Evolutionary conservation across 495 filamentous ascomycete genomes (phyloP), one percentile per base, ranked within the genome.

Genomic region (Hypoxylon fuscum): DNA sequence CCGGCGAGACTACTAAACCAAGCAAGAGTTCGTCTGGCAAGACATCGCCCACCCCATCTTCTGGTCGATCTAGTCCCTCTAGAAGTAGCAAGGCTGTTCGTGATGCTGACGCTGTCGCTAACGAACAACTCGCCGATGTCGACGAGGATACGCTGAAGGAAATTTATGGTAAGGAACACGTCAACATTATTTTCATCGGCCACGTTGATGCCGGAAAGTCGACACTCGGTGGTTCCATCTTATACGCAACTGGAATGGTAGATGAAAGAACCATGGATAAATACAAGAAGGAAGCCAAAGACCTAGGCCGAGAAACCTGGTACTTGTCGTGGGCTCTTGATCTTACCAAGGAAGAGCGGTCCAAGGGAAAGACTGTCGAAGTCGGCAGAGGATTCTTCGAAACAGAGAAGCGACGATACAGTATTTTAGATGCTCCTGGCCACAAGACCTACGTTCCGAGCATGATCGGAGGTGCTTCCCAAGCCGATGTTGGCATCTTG

Each of bases 211-310:
- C 94, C 56, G 95, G 95, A 67, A 99, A 98, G 79, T 95, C 90
- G 14, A 98, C 95, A 1, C 84, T 99, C 6, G 95, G 96, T 68
- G 95, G 95, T 41, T 87, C 88, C 40, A 95, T 99, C 52, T 80
- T 98, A 2, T 96, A 95, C 70, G 86, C 84, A 55, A 97, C 95
- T 12, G 95, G 95, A 40, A 99, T 99, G 95, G 95, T 99, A 10
- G 96, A 99, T 70, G 93, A 99, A 76, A 86, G 95, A 66, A 99
- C 95, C 15, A 84, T 99, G 81, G 95, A 99, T 9, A 99, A 99
- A 74, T 95, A 95, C 79, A 97, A 94, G 84, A 85, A 86, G 55
- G 95, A 98, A 65, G 95, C 95, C 20, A 98, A 96, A 79, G 95
- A 97, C 11, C 83, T 93, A 48, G 95, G 95, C 51, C 89, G 93